These are phyloP conservation scores for Ophiostoma himal-ulmi DNA, from an alignment of 2,329 filamentous ascomycete species.

Conservation along the genomic window DNA sequence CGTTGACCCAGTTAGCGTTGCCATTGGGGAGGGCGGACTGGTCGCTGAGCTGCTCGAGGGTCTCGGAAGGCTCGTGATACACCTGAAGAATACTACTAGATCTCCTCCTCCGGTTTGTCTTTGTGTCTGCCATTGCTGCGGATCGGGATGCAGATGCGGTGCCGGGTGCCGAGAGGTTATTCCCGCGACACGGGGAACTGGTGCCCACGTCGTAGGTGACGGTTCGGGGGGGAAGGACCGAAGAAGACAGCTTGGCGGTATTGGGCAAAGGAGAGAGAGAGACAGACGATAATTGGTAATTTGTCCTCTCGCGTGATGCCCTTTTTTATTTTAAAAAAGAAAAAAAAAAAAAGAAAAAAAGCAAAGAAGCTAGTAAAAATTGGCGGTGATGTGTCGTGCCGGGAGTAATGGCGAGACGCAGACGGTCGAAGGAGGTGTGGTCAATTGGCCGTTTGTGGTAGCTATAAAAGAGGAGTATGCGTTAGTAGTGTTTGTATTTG, in stretches of 20 bases:
- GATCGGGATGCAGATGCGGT: slow-evolving; percentile 36
- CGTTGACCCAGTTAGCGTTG: slow-evolving; percentile 98
- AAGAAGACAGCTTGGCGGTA: slow-evolving; percentile 95
- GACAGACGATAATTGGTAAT: neutral
- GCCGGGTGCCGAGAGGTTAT: slow-evolving; percentile 25
- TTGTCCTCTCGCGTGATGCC: neutral
- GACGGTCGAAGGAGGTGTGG: neutral
- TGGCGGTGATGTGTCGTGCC: neutral
- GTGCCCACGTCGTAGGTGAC: slow-evolving; percentile 85
- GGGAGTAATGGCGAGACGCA: slow-evolving; percentile 7
- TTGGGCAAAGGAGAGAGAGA: slow-evolving; percentile 37
- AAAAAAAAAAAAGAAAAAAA: too few species aligned
- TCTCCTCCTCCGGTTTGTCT: slow-evolving; percentile 74
- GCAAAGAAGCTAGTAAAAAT: too few species aligned
- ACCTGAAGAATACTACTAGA: slow-evolving; percentile 90
- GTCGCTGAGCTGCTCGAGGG: slow-evolving; percentile 94
- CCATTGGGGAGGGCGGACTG: slow-evolving; percentile 91
- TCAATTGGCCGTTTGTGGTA: neutral
- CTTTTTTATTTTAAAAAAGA: neutral
- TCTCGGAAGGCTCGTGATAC: slow-evolving; percentile 94
- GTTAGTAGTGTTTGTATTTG: neutral
- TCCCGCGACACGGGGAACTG: slow-evolving; percentile 60
- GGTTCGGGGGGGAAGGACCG: slow-evolving; percentile 77
- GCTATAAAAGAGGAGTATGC: neutral
- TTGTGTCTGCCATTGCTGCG: slow-evolving; percentile 57